Evolutionary conservation across 257 asterid genomes (phyloP).

Genomic region (Capsicum rhomboideum): DNA sequence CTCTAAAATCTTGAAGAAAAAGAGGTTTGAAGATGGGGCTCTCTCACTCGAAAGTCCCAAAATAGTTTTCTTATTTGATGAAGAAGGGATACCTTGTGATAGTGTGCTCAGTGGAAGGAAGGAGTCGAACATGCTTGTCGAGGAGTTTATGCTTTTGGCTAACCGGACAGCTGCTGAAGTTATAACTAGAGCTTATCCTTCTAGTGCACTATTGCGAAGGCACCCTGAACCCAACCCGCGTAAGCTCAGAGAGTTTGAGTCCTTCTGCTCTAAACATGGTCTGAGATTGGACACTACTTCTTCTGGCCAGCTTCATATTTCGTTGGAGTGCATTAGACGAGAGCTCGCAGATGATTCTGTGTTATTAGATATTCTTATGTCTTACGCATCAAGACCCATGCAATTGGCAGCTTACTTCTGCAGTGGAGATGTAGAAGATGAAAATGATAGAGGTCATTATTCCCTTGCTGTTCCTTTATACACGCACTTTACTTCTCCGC

Average conservation of each 20-base stretch:
- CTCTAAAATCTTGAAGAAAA: slow-evolving; percentile 41
- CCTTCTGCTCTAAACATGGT: slow-evolving; percentile 71
- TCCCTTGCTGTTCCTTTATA: slow-evolving; percentile 77
- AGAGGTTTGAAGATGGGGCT: slow-evolving; percentile 70
- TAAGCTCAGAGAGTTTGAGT: slow-evolving; percentile 61
- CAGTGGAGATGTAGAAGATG: slow-evolving; percentile 54
- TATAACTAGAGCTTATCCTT: slow-evolving; percentile 76
- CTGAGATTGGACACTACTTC: slow-evolving; percentile 52
- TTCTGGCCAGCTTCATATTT: slow-evolving; percentile 43
- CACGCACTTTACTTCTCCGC: slow-evolving; percentile 91
- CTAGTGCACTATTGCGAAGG: slow-evolving; percentile 65
- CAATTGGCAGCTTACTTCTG: slow-evolving; percentile 81
- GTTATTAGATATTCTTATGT: slow-evolving; percentile 59
- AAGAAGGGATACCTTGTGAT: slow-evolving; percentile 70
- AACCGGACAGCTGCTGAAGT: slow-evolving; percentile 92
- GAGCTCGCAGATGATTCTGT: slow-evolving; percentile 55
- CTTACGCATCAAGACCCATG: slow-evolving; percentile 87
- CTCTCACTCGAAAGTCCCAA: slow-evolving; percentile 75
- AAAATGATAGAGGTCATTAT: slow-evolving; percentile 50
- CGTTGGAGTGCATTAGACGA: slow-evolving; percentile 48
- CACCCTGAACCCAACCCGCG: slow-evolving; percentile 78
- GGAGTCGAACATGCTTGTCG: slow-evolving; percentile 63
- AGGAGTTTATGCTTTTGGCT: slow-evolving; percentile 91
- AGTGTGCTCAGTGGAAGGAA: slow-evolving; percentile 29
- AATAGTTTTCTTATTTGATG: slow-evolving; percentile 56